Evolutionary conservation across 768 basidiomycete genomes (phyloP), one percentile per base, ranked within the genome.

Genomic region (Strobilomyces confusus): DNA sequence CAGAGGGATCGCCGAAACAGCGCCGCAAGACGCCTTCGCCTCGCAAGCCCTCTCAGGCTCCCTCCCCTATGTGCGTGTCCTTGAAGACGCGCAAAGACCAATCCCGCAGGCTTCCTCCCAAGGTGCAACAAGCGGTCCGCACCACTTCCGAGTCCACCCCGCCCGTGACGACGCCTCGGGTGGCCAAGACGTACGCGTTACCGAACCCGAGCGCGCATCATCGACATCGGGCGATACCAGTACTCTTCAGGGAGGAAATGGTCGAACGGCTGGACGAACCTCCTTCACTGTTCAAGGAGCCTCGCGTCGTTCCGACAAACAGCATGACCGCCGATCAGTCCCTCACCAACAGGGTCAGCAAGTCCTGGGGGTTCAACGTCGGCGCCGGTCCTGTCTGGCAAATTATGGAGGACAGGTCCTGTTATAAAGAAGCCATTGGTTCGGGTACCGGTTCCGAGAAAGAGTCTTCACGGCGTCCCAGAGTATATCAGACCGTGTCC

Each of bases 311-410:
- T 6, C 63, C 76, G 47, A 87, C 87, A 13, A 83, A 83, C 54
- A 77, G 76, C 46, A 82, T 82, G 64, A 82, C 81, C 1, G 66
- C 78, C 44, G 72, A 72, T 47, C 54, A 70, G 1, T 72, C 71
- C 29, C 69, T 86, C 37, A 75, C 74, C 2, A 78, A 80, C 46
- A 76, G 85, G 41, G 54, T 87, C 9, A 83, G 77, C 60, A 88
- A 83, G 60, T 75, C 85, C 0, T 88, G 84, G 85, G 82, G 86
- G 0, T 82, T 80, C 61, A 89, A 87, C 58, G 80, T 87, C 14
- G 88, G 89, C 4, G 65, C 81, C 3, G 90, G 91, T 0, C 88
- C 89, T 1, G 60, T 89, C 7, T 92, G 89, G 89, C 85, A 91
- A 54, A 67, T 91, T 33, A 69, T 79, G 40, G 91, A 93, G 63